These are phyloP conservation scores for Albifimbria verrucaria DNA, from an alignment of 2,329 filamentous ascomycete species.

Conservation along the genomic window DNA sequence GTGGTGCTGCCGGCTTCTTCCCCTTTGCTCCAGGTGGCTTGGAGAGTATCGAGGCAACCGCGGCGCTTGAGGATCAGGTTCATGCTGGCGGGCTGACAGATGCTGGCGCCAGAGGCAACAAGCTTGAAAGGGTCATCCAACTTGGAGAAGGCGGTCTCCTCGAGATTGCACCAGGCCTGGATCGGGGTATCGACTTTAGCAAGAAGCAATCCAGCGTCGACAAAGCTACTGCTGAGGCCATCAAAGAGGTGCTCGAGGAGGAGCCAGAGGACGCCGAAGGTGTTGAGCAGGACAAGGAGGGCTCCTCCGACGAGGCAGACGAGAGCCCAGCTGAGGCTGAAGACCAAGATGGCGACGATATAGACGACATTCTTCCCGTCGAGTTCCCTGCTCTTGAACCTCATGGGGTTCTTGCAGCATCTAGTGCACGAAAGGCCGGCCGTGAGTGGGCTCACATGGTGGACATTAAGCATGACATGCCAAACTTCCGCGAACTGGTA, in stretches of 20 bases:
- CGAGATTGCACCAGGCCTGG: conserved; percentile 77
- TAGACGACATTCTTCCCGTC: conserved; percentile 83
- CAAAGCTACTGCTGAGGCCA: conserved; percentile 63
- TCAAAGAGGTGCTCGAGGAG: conserved; percentile 59
- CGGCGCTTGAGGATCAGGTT: conserved; percentile 76
- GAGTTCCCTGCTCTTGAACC: conserved; percentile 92
- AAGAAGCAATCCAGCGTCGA: conserved; percentile 55
- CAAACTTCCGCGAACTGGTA: conserved; percentile 91
- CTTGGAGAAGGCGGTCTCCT: conserved; percentile 78
- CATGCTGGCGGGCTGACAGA: conserved; percentile 46
- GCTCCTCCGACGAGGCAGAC: conserved; percentile 12
- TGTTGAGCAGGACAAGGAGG: conserved; percentile 26
- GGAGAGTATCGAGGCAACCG: conserved; percentile 80
- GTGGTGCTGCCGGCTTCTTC: conserved; percentile 89
- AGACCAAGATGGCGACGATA: conserved; percentile 56
- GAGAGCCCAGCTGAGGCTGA: conserved; percentile 29
- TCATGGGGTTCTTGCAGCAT: conserved; percentile 69
- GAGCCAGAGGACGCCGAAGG: conserved; percentile 41
- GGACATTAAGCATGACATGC: conserved; percentile 85
- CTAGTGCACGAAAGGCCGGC: conserved; percentile 69
- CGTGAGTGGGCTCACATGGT: conserved; percentile 99
- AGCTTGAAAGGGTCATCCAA: conserved; percentile 82
- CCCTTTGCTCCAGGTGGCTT: conserved; percentile 90
- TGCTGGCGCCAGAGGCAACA: conserved; percentile 44
- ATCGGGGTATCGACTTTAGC: conserved; percentile 70